phyloP scores from a whole-genome alignment of 192 early-diverging fungal species.

The Spizellomyces punctatus region DNA sequence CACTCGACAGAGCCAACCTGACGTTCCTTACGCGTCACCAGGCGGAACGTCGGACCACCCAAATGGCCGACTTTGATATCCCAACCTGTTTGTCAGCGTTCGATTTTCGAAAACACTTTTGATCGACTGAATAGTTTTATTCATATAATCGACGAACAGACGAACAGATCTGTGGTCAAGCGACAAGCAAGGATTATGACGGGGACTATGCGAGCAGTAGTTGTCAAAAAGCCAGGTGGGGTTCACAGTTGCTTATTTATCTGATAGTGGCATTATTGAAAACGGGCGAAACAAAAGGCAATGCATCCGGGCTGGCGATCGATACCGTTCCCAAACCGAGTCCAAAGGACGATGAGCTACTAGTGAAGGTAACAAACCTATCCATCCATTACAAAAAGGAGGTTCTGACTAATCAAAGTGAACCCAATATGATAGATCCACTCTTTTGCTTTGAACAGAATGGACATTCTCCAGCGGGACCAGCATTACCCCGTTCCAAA shows the following conservation, averaged over 20 bases:
- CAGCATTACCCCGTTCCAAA: slow-evolving; percentile 70
- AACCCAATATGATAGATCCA: slow-evolving; percentile 42
- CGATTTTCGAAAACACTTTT: too few relatives aligned
- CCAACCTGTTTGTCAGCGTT: too few relatives aligned
- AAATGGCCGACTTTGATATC: too few relatives aligned
- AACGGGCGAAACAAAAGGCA: neutral
- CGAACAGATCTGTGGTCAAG: too few relatives aligned
- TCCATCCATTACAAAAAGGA: neutral
- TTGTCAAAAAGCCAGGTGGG: slow-evolving; percentile 6
- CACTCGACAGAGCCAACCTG: too few relatives aligned
- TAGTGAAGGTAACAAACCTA: slow-evolving; percentile 32
- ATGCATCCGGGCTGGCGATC: slow-evolving; percentile 10
- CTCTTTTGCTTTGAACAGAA: slow-evolving; percentile 72
- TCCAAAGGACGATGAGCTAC: slow-evolving; percentile 26
- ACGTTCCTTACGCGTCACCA: too few relatives aligned
- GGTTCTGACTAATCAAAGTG: neutral
- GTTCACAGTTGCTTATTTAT: neutral
- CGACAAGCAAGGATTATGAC: too few relatives aligned
- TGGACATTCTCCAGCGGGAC: slow-evolving; percentile 76
- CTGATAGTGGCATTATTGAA: neutral
- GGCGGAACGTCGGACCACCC: too few relatives aligned
- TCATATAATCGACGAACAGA: too few relatives aligned
- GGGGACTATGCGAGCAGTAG: slow-evolving; percentile 1
- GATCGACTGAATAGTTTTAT: too few relatives aligned
- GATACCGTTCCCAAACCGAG: slow-evolving; percentile 18